Percentiles rank a stretch among this genome's conserved stretches.
Conservation (phyloP, 2,329 filamentous ascomycete genomes). For the Knufia fluminis region DNA sequence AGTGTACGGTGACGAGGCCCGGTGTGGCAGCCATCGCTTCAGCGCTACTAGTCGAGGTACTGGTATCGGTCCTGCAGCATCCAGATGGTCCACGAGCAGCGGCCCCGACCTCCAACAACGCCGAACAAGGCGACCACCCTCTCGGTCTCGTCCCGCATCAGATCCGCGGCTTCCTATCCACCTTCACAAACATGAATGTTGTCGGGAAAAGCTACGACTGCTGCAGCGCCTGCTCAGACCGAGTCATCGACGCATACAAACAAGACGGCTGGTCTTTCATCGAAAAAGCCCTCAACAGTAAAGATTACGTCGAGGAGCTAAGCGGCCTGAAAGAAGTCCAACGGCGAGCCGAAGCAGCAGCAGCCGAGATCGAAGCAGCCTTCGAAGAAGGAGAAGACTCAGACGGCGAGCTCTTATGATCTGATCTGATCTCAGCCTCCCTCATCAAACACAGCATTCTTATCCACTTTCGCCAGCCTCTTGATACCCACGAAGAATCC, state of each 20-base stretch:
- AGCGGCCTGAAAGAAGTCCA: slow-evolving; percentile 51
- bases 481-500: slow-evolving; percentile 73
- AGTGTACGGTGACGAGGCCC: slow-evolving; percentile 92
- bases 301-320: slow-evolving; percentile 54
- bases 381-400: slow-evolving; percentile 29
- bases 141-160: slow-evolving; percentile 51
- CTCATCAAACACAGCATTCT: slow-evolving; percentile 37
- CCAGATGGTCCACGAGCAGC: slow-evolving; percentile 41
- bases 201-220: slow-evolving; percentile 50
- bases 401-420: slow-evolving; percentile 30
- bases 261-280: slow-evolving; percentile 53
- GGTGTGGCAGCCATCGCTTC: slow-evolving; percentile 89
- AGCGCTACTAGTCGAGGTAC: slow-evolving; percentile 77
- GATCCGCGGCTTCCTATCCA: slow-evolving; percentile 53
- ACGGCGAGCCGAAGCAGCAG: slow-evolving; percentile 36
- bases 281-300: slow-evolving; percentile 49
- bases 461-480: slow-evolving; percentile 48
- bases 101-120: slow-evolving; percentile 23
- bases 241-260: slow-evolving; percentile 44
- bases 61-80: slow-evolving; percentile 82
- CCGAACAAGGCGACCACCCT: slow-evolving; percentile 35
- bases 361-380: slow-evolving; percentile 37
- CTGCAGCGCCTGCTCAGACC: slow-evolving; percentile 54
- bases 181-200: slow-evolving; percentile 50
- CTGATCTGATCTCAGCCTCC: slow-evolving; percentile 21